Evolutionary conservation across 2,329 filamentous ascomycete genomes (phyloP).

Genomic region (Lomentospora prolificans): DNA sequence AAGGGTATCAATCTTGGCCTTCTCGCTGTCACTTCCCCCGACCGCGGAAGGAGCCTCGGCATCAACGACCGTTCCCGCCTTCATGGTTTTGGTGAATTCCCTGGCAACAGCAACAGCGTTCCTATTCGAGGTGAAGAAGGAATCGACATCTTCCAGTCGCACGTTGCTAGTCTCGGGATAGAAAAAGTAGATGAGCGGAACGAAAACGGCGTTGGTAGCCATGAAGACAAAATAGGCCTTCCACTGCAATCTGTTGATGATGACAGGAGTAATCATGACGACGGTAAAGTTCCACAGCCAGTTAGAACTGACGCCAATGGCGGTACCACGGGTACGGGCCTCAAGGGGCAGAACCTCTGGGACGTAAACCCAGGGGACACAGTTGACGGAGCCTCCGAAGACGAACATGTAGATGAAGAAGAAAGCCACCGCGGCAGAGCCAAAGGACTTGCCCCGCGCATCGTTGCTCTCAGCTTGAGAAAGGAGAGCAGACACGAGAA

Average conservation of each 20-base stretch:
- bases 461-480: conserved; percentile 30
- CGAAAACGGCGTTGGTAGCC: conserved; percentile 36
- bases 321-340: conserved; percentile 53
- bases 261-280: conserved; percentile 53
- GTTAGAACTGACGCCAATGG: conserved; percentile 42
- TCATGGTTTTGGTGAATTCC: not conserved
- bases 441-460: conserved; percentile 37
- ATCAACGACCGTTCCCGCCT: not conserved
- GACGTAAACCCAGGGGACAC: conserved; percentile 55
- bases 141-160: conserved; percentile 41
- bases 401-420: conserved; percentile 55
- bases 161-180: conserved; percentile 43
- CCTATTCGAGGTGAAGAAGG: conserved; percentile 25
- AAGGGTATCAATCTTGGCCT: not conserved
- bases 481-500: conserved; percentile 51
- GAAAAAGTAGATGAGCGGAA: conserved; percentile 33
- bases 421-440: conserved; percentile 49
- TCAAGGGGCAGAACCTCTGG: conserved; percentile 58
- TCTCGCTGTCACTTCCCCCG: not conserved
- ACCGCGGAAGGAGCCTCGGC: not conserved
- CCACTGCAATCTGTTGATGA: conserved; percentile 46
- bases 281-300: conserved; percentile 56
- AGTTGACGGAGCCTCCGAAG: conserved; percentile 41
- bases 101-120: not conserved
- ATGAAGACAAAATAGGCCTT: conserved; percentile 59